phyloP scores from a whole-genome alignment of 805 yeast species.

The Kazachstania taianensis region DNA sequence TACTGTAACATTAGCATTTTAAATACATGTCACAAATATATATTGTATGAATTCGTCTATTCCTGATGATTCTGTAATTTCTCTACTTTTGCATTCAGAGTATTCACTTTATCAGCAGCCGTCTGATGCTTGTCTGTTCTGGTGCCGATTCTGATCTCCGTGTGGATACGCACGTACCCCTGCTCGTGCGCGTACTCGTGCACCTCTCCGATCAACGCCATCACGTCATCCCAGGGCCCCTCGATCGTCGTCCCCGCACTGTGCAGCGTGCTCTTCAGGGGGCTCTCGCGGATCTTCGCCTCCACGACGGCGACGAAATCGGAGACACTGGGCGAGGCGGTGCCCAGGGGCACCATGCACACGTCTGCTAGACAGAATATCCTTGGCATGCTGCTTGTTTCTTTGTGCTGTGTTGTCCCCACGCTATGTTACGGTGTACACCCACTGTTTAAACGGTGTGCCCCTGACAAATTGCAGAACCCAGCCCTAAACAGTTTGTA shows the following conservation, averaged over 20 bases:
- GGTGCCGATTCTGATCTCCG: slow-evolving; percentile 81
- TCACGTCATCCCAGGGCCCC: slow-evolving; percentile 90
- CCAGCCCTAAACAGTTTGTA: too few species aligned
- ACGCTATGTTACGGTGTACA: too few species aligned
- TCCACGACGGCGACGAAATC: slow-evolving; percentile 70
- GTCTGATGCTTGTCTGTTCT: slow-evolving; percentile 65
- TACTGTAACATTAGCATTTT: slow-evolving; percentile 2
- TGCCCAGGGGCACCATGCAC: slow-evolving; percentile 82
- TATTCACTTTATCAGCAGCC: slow-evolving; percentile 61
- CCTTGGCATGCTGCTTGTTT: too few species aligned
- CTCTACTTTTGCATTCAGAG: slow-evolving; percentile 45
- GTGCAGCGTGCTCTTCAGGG: slow-evolving; percentile 60
- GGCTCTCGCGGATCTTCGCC: slow-evolving; percentile 48
- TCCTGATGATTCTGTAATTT: too few species aligned
- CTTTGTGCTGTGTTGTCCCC: too few species aligned
- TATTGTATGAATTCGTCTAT: too few species aligned
- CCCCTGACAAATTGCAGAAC: too few species aligned
- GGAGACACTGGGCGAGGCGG: slow-evolving; percentile 67
- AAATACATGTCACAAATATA: background rate
- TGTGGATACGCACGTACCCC: slow-evolving; percentile 72
- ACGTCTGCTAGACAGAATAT: slow-evolving; percentile 74
- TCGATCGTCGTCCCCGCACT: slow-evolving; percentile 88
- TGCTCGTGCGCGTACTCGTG: slow-evolving; percentile 62
- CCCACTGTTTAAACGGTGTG: too few species aligned
- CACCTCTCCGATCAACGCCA: slow-evolving; percentile 64